Evolutionary conservation across 2,329 filamentous ascomycete genomes (phyloP).

Genomic region (Aureobasidium namibiae): DNA sequence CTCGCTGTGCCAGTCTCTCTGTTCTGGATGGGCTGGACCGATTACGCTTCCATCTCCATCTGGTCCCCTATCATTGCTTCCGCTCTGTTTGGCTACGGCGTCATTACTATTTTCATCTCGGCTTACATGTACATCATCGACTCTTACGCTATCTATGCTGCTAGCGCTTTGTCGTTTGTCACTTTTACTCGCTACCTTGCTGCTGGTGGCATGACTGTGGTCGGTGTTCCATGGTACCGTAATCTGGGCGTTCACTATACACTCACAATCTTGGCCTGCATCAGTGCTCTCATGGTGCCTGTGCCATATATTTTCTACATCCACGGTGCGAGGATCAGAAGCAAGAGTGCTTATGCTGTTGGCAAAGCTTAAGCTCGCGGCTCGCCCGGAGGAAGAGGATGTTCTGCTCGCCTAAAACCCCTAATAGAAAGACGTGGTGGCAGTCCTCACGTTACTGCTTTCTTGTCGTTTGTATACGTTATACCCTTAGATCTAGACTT

Average conservation of each 20-base stretch:
- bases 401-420: no score
- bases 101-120: slow-evolving; percentile 38
- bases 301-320: slow-evolving; percentile 20
- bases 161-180: slow-evolving; percentile 32
- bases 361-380: slow-evolving; percentile 9
- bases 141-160: slow-evolving; percentile 34
- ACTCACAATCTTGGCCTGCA: slow-evolving; percentile 32
- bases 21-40: slow-evolving; percentile 39
- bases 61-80: slow-evolving; percentile 40
- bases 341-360: slow-evolving; percentile 15
- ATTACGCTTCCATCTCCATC: slow-evolving; percentile 30
- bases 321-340: slow-evolving; percentile 18
- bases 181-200: slow-evolving; percentile 26
- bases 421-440: neutral
- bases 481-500: neutral
- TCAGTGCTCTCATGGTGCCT: slow-evolving; percentile 21
- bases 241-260: slow-evolving; percentile 35
- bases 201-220: slow-evolving; percentile 34
- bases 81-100: slow-evolving; percentile 37
- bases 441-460: neutral
- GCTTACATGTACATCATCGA: slow-evolving; percentile 30
- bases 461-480: neutral
- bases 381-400: no score
- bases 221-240: slow-evolving; percentile 32
- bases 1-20: slow-evolving; percentile 37